Evolutionary conservation across 352 stramenopile species (phyloP), one percentile per base, ranked within the genome.

Genomic region (Phytophthora macrochlamydospora): DNA sequence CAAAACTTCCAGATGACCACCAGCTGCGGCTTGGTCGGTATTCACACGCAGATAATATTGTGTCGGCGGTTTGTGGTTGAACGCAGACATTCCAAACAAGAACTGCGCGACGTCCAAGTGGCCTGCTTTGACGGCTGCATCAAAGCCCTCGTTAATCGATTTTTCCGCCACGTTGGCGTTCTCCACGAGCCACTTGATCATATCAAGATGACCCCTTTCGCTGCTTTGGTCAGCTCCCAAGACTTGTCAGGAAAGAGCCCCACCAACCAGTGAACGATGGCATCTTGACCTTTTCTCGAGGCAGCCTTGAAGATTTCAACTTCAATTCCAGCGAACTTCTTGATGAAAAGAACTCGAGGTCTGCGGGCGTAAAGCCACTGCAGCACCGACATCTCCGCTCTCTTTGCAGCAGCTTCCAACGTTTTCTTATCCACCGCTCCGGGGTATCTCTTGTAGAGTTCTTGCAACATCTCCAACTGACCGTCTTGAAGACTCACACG

Each of bases 91-190:
- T 32, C 32, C 24, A 38, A 45, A 40, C 14, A 75, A 58, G 13
- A 61, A 62, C 11, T 33, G 44, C 14, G 62, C 67, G 30, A 65
- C 51, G 1, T 56, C 42, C 42, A 76, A 32, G 51, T 72, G 68
- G 55, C 51, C 58, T 35, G 65, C 45, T 8, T 31, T 38, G 4
- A 56, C 38, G 29, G 68, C 62, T 11, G 48, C 18, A 37, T 59
- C 40, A 38, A 76, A 51, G 55, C 13, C 62, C 42, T 6, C 46
- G 44, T 11, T 40, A 51, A 48, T 52, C 55, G 35, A 40, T 24
- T 24, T 24, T 24, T 24, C 18, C 18, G 18, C 18, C 54, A 33
- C 55, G 6, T 51, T 54, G n/a, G 56, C 46, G 50, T 68, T n/a
- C 13, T 70, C 58, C 49, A 65, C 35, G 14, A 74, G 38, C 54